A percentile compares a stretch with the other conserved stretches of the same genome.
phyloP scores from a whole-genome alignment of 2,329 filamentous ascomycete species.

The Microascus cirrosus region DNA sequence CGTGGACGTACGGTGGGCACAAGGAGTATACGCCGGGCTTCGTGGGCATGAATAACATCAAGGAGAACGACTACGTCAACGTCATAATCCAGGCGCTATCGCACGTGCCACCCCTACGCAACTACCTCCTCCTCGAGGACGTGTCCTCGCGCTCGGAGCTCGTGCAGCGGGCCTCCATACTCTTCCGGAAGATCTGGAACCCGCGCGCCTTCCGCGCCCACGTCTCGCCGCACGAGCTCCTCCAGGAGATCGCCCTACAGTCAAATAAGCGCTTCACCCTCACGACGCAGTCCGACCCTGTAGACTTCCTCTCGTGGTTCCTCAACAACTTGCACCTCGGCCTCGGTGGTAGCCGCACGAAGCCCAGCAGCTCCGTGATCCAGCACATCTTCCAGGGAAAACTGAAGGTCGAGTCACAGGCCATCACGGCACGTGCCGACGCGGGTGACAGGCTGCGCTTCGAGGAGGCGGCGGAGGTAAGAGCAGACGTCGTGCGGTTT shows the following conservation, averaged over 20 bases:
- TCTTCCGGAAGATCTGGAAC: constrained; percentile 97
- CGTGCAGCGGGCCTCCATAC: constrained; percentile 74
- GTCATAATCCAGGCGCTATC: constrained; percentile 85
- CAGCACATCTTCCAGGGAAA: constrained; percentile 91
- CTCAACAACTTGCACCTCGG: constrained; percentile 90
- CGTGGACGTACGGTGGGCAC: constrained; percentile 63
- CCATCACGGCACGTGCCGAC: constrained; percentile 84
- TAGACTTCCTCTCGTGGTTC: constrained; percentile 96
- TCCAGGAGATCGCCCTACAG: constrained; percentile 84
- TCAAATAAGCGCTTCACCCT: constrained; percentile 90
- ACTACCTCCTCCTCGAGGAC: constrained; percentile 83
- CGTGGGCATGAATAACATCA: constrained; percentile 99
- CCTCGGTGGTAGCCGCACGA: constrained; percentile 80
- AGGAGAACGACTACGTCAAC: constrained; percentile 98
- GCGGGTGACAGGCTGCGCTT: constrained; percentile 81
- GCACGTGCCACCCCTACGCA: constrained; percentile 80
- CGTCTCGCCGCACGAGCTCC: constrained; percentile 91
- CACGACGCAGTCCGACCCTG: constrained; percentile 84
- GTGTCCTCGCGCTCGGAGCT: constrained; percentile 65
- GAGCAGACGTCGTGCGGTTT: constrained; percentile 67
- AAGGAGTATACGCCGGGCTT: constrained; percentile 87
- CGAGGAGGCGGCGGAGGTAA: constrained; percentile 77
- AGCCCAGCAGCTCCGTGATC: constrained; percentile 73
- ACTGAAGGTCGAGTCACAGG: constrained; percentile 85
- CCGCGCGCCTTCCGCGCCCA: constrained; percentile 91